Conservation (phyloP, 208 protist genomes). For the Herpetomonas tarakana region DNA sequence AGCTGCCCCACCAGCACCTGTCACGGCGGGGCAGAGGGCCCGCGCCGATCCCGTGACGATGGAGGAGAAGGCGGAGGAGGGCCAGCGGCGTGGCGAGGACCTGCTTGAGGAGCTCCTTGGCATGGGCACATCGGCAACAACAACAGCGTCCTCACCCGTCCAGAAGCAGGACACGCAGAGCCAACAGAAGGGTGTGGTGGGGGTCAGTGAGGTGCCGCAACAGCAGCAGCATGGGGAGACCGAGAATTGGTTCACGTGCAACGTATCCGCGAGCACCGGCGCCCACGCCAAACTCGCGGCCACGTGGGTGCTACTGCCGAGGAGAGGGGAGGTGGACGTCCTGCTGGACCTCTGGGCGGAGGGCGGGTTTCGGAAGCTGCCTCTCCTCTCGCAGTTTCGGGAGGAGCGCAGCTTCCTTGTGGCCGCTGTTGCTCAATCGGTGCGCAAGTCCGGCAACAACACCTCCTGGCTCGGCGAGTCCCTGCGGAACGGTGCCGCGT, state of each 20-base stretch:
- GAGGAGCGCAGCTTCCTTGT: conserved; percentile 21
- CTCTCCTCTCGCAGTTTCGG: conserved; percentile 17
- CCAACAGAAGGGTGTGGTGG: too few species aligned
- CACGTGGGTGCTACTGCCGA: conserved; percentile 35
- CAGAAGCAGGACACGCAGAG: too few species aligned
- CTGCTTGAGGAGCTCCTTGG: too few species aligned
- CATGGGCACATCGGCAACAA: too few species aligned
- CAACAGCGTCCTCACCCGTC: too few species aligned
- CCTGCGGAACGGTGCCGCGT: not conserved
- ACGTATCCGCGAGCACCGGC: not conserved
- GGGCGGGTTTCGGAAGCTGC: conserved; percentile 9
- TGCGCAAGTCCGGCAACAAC: not conserved
- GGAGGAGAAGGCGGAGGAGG: too few species aligned
- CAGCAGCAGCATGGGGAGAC: too few species aligned
- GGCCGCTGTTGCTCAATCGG: not conserved
- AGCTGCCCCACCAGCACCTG: too few species aligned
- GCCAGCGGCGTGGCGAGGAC: too few species aligned
- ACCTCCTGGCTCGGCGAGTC: not conserved
- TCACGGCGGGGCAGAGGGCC: too few species aligned
- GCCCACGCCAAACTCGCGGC: not conserved
- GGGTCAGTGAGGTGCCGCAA: too few species aligned
- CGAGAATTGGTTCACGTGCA: not conserved
- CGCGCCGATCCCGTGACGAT: too few species aligned
- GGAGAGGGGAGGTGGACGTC: conserved; percentile 16
- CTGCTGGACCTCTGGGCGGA: conserved; percentile 10